Conservation (phyloP, 306 rosid species). For the Prunus campanulata region DNA sequence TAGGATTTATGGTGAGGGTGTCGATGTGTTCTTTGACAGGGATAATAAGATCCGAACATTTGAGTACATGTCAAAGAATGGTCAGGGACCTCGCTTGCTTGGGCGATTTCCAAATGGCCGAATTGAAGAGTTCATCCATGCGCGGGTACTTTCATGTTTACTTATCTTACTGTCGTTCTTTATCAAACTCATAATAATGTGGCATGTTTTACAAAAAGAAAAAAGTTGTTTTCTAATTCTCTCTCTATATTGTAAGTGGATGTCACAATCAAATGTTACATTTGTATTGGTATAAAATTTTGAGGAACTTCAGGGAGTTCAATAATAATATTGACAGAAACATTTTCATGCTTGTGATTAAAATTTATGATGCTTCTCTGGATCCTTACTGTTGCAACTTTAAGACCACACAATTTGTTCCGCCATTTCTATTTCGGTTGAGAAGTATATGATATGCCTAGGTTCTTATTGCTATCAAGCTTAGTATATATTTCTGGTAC, state of each 20-base stretch:
- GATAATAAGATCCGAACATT: conserved; percentile 57
- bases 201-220: too few species aligned
- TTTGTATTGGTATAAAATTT: background rate
- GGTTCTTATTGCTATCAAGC: background rate
- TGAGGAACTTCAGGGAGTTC: background rate
- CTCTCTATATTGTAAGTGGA: background rate
- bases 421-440: background rate
- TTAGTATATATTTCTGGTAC: background rate
- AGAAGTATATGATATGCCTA: background rate
- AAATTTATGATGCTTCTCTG: background rate
- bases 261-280: background rate
- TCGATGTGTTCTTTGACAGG: conserved; percentile 72
- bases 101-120: conserved; percentile 79
- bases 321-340: background rate
- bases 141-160: conserved; percentile 49
- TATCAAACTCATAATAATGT: background rate
- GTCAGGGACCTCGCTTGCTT: conserved; percentile 76
- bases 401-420: background rate
- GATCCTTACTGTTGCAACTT: background rate
- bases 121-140: conserved; percentile 85
- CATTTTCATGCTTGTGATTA: background rate
- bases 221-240: too few species aligned
- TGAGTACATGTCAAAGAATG: conserved; percentile 75
- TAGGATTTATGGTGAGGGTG: conserved; percentile 86
- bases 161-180: background rate